Evolutionary conservation across 2,329 filamentous ascomycete species (phyloP), one percentile per base, ranked within the genome.

Genomic region (Bipolaris victoriae): DNA sequence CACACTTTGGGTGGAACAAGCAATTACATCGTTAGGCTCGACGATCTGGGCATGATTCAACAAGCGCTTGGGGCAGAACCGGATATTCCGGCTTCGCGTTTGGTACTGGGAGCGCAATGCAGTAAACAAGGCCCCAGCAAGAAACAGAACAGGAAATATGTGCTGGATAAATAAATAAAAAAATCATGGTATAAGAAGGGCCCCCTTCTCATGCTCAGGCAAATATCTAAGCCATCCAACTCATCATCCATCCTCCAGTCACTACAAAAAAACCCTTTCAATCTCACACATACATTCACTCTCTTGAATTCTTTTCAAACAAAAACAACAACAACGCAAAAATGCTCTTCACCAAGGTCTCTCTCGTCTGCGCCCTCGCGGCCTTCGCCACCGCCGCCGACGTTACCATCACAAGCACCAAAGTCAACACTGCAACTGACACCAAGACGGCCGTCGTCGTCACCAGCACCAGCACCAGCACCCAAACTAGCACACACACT

Each of bases 331-430:
- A 16, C 49, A 5, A 15, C 54, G 22, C 26, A 26, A 64, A 52
- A 16, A 72, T 71, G 68, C 63, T 68, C 41, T 62, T 66, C 49
- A 51, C 66, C 41, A 67, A 64, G 41, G 24, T 70, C 39, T 39
- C 64, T 40, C 35, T 81, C 47, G 51, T 62, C 44, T 61, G 69
- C 37, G 40, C 61, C 35, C 57, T 71, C 49, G 57, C 61, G 29
- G 64, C 67, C 7, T 37, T 72, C 31, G 61, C 57, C 41, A 52
- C 63, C 33, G 66, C 66, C 33, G 66, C 66, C 9, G 63, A 71
- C 46, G 70, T 74, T 15, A 55, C 47, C 11, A 26, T 20, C 13
- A 60, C 75, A 49, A 65, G 67, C 51, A 61, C 68, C 56, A 58
- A 69, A 54, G 69, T 74, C 29, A 22, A 39, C 58, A 48, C 59